Evolutionary conservation across 495 filamentous ascomycete species (phyloP).

Genomic region (Aspergillus steynii): DNA sequence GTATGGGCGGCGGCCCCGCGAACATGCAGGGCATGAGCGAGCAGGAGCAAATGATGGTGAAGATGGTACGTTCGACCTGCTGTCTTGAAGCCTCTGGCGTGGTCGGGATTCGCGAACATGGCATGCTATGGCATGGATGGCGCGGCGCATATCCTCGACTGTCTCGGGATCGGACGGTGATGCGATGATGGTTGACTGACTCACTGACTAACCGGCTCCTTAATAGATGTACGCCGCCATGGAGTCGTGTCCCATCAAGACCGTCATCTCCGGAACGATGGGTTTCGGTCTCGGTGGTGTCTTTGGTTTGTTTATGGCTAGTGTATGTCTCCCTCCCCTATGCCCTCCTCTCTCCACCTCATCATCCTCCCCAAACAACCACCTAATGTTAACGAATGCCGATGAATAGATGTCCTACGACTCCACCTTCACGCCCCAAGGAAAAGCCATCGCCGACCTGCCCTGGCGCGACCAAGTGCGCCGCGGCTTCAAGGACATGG

Average conservation of each 20-base stretch:
- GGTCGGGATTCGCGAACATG: no score
- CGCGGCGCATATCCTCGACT: not conserved
- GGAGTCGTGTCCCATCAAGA: constrained; percentile 88
- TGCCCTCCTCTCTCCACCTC: constrained; percentile 2
- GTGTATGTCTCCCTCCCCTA: constrained; percentile 53
- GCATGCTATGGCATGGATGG: not conserved
- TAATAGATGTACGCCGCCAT: constrained; percentile 74
- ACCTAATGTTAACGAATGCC: no score
- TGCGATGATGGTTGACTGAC: not conserved
- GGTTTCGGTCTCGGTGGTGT: constrained; percentile 88
- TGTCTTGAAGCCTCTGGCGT: no score
- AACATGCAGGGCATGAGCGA: constrained; percentile 48
- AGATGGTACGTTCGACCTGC: constrained; percentile 34
- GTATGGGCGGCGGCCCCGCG: constrained; percentile 27
- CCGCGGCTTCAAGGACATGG: constrained; percentile 92
- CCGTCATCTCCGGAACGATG: constrained; percentile 77
- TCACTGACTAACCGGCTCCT: not conserved
- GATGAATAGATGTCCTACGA: constrained; percentile 97
- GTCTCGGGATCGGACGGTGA: no score
- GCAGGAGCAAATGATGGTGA: constrained; percentile 55
- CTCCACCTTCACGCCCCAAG: constrained; percentile 67
- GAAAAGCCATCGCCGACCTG: constrained; percentile 64
- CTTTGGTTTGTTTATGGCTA: constrained; percentile 96
- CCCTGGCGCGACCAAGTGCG: constrained; percentile 80
- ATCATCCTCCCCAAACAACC: constrained; percentile 1